A percentile compares a stretch with the other conserved stretches of the same genome.
Evolutionary conservation across 2,329 filamentous ascomycete genomes (phyloP).

Genomic region (Tolypocladium pustulatum): DNA sequence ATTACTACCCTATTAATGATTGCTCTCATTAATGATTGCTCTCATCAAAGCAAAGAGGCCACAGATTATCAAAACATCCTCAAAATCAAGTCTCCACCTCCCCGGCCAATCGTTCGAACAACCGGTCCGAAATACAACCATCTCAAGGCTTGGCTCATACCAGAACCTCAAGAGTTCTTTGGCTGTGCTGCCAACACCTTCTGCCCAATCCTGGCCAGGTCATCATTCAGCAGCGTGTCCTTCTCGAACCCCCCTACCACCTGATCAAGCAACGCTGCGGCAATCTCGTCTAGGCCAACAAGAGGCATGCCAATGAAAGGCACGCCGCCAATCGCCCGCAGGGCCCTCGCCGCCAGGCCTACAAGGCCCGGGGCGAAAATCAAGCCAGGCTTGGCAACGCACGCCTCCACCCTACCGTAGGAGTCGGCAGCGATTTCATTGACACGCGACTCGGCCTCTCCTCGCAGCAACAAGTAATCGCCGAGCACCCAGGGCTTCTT

Average conservation of each 20-base stretch:
- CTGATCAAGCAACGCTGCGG: conserved; percentile 32
- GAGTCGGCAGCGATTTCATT: conserved; percentile 28
- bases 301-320: conserved; percentile 24
- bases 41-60: too few relatives aligned
- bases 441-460: conserved; percentile 32
- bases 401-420: conserved; percentile 24
- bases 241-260: conserved; percentile 33
- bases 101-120: neutral
- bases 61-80: too few relatives aligned
- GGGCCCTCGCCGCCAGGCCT: neutral
- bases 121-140: neutral
- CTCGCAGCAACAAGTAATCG: conserved; percentile 36
- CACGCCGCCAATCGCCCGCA: conserved; percentile 10
- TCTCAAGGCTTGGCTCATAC: neutral
- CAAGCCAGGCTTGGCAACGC: conserved; percentile 31
- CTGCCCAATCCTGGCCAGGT: conserved; percentile 27
- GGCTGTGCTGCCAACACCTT: neutral
- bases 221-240: conserved; percentile 31
- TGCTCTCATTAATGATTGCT: too few relatives aligned
- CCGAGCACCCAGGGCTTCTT: conserved; percentile 26
- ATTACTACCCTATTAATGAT: too few relatives aligned
- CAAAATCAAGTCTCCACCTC: too few relatives aligned
- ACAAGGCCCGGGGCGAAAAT: conserved; percentile 15
- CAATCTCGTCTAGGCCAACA: conserved; percentile 24
- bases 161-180: neutral